Evolutionary conservation across 352 stramenopile species (phyloP), one percentile per base, ranked within the genome.

Genomic region (Phytopythium helicoides): DNA sequence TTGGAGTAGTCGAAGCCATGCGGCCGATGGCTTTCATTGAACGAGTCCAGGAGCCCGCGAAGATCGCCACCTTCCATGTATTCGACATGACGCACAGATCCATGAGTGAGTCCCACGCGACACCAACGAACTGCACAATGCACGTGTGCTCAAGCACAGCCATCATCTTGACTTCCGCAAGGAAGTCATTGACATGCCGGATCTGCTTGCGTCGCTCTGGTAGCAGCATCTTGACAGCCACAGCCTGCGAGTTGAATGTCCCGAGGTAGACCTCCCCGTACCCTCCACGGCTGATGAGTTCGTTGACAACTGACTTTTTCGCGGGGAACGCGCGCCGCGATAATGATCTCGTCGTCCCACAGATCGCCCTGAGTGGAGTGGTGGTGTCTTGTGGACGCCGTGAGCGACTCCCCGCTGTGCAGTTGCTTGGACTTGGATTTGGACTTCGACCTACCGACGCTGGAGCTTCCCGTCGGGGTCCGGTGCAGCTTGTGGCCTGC

Each of bases 61-160:
- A 88, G 53, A 45, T 88, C 71, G 12, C 77, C 77, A 34, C 77
- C 77, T 31, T 65, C 64, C 73, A 89, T 83, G 60, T 67, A 86
- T 50, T 89, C 75, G 6, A 81, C 7, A 89, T 56, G 3, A 84
- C 71, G 38, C 70, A 73, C n/a, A 86, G 52, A 16, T 89, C 77
- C 28, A 67, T 62, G 12, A 86, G 58, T 22, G 67, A 67, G 36
- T 83, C 71, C 77, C 77, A 89, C 1, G 65, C 69, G 12, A 86
- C 72, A n/a, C 67, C 72, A 12, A 86, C 19, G 34, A 81, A 88
- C n/a, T 62, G 36, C 11, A 86, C 74, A 19, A 88, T 66, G 18
- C 66, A 59, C 0, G 56, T 45, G 47, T 81, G 73, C 22, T 85
- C 58, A 14, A 86, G 60, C 25, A 55, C 45, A 4, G 65, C 64